These are phyloP conservation scores for Rutidosis leptorrhynchoides DNA, from an alignment of 129 eudicot genomes.

Conservation along the genomic window DNA sequence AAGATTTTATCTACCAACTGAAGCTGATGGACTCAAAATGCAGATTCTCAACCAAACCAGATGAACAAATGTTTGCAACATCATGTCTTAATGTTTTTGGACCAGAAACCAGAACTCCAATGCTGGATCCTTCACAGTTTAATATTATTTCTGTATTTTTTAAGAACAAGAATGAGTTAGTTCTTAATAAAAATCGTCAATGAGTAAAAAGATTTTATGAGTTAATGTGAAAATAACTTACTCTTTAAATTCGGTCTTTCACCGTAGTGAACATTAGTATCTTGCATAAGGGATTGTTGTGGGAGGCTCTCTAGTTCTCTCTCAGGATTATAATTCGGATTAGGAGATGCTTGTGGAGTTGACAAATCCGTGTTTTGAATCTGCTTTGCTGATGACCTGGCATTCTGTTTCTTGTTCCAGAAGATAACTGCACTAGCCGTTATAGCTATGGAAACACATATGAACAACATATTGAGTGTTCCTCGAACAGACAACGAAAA, in stretches of 20 bases:
- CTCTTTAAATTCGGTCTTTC: conserved; percentile 70
- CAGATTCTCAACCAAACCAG: too few species aligned
- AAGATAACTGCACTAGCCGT: conserved; percentile 38
- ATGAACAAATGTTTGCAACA: too few species aligned
- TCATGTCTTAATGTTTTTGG: too few species aligned
- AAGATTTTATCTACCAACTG: too few species aligned
- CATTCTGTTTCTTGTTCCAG: conserved; percentile 52
- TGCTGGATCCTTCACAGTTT: too few species aligned
- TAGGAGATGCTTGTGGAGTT: conserved; percentile 46
- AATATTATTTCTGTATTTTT: too few species aligned
- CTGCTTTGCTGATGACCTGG: conserved; percentile 42
- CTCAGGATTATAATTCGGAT: conserved; percentile 43
- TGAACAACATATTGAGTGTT: conserved; percentile 39
- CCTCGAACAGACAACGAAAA: conserved; percentile 39
- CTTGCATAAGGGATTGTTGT: conserved; percentile 45
- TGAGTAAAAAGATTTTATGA: too few species aligned
- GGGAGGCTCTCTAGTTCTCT: conserved; percentile 73
- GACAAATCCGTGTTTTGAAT: conserved; percentile 51
- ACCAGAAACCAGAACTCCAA: too few species aligned
- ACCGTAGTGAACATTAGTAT: conserved; percentile 57
- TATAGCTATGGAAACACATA: conserved; percentile 41
- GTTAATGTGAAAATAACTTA: too few species aligned
- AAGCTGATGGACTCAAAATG: too few species aligned
- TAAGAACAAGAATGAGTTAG: too few species aligned
- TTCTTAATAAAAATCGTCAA: too few species aligned